Base-by-base conservation (phyloP, 306 rosid genomes). In the Cyclanthera cordifolia region DNA sequence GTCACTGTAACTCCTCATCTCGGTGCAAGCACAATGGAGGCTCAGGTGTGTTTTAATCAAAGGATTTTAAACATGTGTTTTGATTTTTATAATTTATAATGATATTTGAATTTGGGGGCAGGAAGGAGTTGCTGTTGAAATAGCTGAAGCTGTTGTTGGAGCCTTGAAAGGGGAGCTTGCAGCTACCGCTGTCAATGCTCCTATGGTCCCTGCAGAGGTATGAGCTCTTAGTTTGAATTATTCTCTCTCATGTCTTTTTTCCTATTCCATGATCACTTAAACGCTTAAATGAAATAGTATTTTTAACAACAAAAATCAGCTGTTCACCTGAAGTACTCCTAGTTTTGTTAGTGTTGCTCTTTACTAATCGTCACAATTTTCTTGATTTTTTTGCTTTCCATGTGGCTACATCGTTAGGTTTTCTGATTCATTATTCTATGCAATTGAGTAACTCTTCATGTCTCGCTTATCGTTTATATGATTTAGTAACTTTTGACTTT, bases 181-280 rank as follows among this genome's bases (percentile, higher is more conserved):
- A 70, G 82, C 97, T 47, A 90, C 99, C 55, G 99, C 99, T 6
- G 99, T 94, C 77, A 94, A 94, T 83, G 99, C 99, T 43, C 97
- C 99, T 6, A 94, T 94, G 99, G 97, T 90, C 82, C 84, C 99
- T 46, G 90, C 99, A 2, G 97, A 94, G 99, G 99, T 94, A 72
- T 10, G 25, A 66, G 0, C 71, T 55, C 55, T 16, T 25, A 6
- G 43, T 46, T 66, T 66, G 5, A 41, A 66, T 66, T 45, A 20
- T 34, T 34, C 41, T 34, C 21, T 8, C 34, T 15, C 24, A 15
- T 27, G 20, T 43, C 43, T 66, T 45, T 46, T 34, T 34, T 34
- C 41, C 41, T 34, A 34, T 34, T 45, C 25, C 34, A 13, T 5
- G 69, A 7, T 21, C 52, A 64, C 14, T 41, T 61, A 2, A 20